Conservation (phyloP, 805 yeast genomes). For the Saturnispora sekii region DNA sequence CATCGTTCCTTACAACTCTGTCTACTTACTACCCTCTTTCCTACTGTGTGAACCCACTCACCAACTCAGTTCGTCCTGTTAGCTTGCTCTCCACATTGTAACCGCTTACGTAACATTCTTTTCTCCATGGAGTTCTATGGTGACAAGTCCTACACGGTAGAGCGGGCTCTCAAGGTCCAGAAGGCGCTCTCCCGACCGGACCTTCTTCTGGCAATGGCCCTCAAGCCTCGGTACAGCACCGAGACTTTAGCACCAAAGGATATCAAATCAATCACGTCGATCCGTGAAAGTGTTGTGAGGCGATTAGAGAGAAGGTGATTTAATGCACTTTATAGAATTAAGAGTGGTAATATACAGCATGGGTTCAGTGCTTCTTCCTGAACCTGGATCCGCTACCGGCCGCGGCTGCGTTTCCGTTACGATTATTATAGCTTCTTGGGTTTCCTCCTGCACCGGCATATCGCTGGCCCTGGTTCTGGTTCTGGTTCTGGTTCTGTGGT, state of each 20-base stretch:
- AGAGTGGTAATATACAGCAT: too few species aligned
- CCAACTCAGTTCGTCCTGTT: too few species aligned
- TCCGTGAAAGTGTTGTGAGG: constrained; percentile 2
- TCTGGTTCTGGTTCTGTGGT: background rate
- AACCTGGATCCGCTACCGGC: too few species aligned
- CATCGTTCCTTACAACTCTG: too few species aligned
- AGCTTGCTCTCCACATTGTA: too few species aligned
- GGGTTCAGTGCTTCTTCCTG: too few species aligned
- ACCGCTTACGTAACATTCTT: background rate
- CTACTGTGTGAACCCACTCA: too few species aligned
- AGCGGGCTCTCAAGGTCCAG: background rate
- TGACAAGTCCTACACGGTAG: constrained; percentile 2
- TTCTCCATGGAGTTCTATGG: constrained; percentile 1
- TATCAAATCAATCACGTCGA: constrained; percentile 6
- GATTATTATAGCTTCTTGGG: background rate
- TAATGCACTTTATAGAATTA: too few species aligned
- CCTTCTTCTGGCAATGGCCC: constrained; percentile 8
- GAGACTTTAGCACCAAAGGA: background rate
- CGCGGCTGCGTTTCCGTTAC: background rate
- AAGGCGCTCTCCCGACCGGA: background rate
- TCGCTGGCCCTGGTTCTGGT: background rate
- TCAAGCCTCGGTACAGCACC: constrained; percentile 8
- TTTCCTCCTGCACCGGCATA: constrained; percentile 2
- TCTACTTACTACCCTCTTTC: too few species aligned
- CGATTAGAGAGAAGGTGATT: constrained; percentile 1